Evolutionary conservation across 2,329 filamentous ascomycete genomes (phyloP).

Genomic region (Diaporthe sp.): DNA sequence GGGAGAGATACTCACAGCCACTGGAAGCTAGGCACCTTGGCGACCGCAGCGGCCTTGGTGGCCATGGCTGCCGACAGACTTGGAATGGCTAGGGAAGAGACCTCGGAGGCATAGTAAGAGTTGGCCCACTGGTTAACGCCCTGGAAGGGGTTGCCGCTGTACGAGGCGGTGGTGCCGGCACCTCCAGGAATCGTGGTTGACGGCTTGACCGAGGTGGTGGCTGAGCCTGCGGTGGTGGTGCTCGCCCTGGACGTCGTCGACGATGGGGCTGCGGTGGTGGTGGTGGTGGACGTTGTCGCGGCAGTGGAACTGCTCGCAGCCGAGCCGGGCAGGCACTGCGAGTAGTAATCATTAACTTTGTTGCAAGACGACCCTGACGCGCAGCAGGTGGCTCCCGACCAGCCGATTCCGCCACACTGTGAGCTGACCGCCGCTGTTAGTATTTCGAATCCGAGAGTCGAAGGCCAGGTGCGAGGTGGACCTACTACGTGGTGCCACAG

Average conservation of each 20-base stretch:
- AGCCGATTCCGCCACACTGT: constrained; percentile 59
- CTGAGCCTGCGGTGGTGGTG: constrained; percentile 36
- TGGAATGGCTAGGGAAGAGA: constrained; percentile 68
- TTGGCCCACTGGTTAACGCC: constrained; percentile 64
- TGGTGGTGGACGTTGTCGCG: constrained; percentile 38
- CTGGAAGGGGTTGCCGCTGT: constrained; percentile 65
- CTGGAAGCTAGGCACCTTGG: constrained; percentile 63
- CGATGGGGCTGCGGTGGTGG: constrained; percentile 39
- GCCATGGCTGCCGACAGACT: constrained; percentile 66
- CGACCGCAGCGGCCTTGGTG: constrained; percentile 61
- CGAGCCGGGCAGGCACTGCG: constrained; percentile 46
- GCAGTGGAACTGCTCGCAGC: constrained; percentile 37
- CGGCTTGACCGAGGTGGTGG: constrained; percentile 46
- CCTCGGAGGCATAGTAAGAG: constrained; percentile 65
- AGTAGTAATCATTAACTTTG: constrained; percentile 50
- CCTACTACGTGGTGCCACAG: constrained; percentile 48
- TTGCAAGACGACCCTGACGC: constrained; percentile 51
- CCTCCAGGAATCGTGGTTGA: constrained; percentile 39
- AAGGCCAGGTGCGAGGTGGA: neutral
- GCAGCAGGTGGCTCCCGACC: constrained; percentile 57
- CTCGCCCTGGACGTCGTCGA: constrained; percentile 39
- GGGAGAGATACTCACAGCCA: constrained; percentile 54
- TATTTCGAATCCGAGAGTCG: neutral
- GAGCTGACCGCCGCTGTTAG: constrained; percentile 37
- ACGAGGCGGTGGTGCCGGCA: constrained; percentile 50